phyloP scores from a whole-genome alignment of 2,329 filamentous ascomycete species.

The Verticillium alfalfae region DNA sequence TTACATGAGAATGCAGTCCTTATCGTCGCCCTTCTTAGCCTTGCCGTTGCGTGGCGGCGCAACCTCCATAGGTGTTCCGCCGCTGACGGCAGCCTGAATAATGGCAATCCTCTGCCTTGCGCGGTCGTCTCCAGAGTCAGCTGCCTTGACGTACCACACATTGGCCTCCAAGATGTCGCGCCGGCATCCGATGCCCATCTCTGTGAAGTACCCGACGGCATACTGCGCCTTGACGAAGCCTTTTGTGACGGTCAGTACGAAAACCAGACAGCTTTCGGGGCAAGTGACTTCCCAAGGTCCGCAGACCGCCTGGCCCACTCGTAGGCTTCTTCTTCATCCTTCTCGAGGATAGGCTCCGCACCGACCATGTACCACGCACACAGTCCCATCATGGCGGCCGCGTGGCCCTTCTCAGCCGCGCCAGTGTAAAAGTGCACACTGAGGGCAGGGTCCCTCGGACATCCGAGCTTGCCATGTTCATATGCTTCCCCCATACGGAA shows the following conservation, averaged over 20 bases:
- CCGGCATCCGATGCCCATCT: constrained; percentile 95
- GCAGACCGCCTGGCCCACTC: constrained; percentile 91
- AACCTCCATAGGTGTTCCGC: constrained; percentile 51
- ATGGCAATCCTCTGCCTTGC: constrained; percentile 82
- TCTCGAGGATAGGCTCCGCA: constrained; percentile 84
- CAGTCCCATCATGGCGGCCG: constrained; percentile 92
- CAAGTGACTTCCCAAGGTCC: constrained; percentile 62
- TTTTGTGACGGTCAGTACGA: constrained; percentile 23
- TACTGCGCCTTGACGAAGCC: constrained; percentile 78
- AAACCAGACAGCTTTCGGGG: background rate
- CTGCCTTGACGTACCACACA: constrained; percentile 95
- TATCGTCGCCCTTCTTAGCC: constrained; percentile 47
- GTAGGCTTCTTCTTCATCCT: constrained; percentile 93
- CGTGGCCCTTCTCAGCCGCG: constrained; percentile 78
- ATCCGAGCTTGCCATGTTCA: constrained; percentile 82
- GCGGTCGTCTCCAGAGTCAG: constrained; percentile 84
- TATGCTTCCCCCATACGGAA: constrained; percentile 94
- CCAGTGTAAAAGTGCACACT: constrained; percentile 97
- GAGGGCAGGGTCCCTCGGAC: constrained; percentile 83
- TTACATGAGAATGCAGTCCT: constrained; percentile 56
- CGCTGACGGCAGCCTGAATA: constrained; percentile 75
- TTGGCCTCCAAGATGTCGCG: constrained; percentile 95
- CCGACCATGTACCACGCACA: constrained; percentile 99
- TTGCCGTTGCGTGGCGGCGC: constrained; percentile 46
- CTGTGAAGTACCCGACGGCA: constrained; percentile 92